These are phyloP conservation scores for Phanerochaete carnosa DNA, from an alignment of 768 basidiomycete species.

Conservation along the genomic window DNA sequence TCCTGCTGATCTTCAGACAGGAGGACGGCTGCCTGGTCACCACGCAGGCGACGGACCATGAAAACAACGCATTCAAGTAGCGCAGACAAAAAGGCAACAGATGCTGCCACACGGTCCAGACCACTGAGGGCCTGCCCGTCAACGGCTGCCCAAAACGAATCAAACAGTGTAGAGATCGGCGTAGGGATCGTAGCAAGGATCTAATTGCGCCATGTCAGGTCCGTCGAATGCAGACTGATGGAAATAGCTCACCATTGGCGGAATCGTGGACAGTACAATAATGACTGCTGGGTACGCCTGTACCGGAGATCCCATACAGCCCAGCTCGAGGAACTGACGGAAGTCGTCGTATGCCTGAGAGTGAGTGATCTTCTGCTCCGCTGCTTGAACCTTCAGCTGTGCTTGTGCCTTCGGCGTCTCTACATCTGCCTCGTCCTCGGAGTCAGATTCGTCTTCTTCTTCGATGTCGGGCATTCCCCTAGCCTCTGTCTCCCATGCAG, in stretches of 20 bases:
- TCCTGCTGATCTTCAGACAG: neutral
- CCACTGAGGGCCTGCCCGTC: constrained; percentile 63
- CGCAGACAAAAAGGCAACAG: constrained; percentile 65
- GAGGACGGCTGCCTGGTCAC: constrained; percentile 15
- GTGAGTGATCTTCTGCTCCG: constrained; percentile 9
- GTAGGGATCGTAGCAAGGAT: constrained; percentile 18
- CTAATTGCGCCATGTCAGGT: constrained; percentile 17
- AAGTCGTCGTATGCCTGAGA: constrained; percentile 67
- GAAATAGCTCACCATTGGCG: constrained; percentile 48
- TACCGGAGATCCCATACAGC: constrained; percentile 75
- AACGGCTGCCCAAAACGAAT: constrained; percentile 80
- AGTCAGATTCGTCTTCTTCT: constrained; percentile 28
- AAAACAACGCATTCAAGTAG: constrained; percentile 70
- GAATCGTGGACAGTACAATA: constrained; percentile 79
- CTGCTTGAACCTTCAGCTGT: neutral
- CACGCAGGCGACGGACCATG: constrained; percentile 42
- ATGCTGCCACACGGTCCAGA: constrained; percentile 47
- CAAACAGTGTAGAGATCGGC: constrained; percentile 53
- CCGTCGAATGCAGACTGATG: neutral
- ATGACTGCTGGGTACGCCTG: constrained; percentile 83
- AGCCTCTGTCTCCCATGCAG: neutral
- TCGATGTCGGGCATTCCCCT: constrained; percentile 10
- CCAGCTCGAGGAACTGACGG: constrained; percentile 71
- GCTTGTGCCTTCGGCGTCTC: neutral
- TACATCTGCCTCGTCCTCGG: constrained; percentile 23